A percentile compares a stretch with the other conserved stretches of the same genome.
These are phyloP conservation scores for Eucalyptus pauciflora DNA, from an alignment of 345 rosid species.

Conservation along the genomic window DNA sequence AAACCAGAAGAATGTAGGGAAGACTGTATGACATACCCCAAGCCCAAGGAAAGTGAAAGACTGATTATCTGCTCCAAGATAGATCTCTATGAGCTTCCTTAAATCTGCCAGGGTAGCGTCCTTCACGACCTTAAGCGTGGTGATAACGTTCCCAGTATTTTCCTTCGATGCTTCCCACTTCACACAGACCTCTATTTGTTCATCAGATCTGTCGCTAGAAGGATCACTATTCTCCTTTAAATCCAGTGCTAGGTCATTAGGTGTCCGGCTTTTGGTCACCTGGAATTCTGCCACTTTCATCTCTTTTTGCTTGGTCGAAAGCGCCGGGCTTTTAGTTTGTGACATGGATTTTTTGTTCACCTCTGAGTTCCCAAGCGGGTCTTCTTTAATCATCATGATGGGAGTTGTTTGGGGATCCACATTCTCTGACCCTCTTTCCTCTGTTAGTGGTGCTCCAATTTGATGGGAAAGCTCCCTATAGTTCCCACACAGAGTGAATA, in stretches of 20 bases:
- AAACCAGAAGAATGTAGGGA: neutral
- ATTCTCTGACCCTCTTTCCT: conserved; percentile 2
- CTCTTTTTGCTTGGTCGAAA: neutral
- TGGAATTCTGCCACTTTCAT: neutral
- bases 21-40: conserved; percentile 23
- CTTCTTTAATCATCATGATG: neutral
- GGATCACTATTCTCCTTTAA: conserved; percentile 49
- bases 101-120: conserved; percentile 57
- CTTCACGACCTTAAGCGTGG: conserved; percentile 38
- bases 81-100: conserved; percentile 61
- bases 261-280: neutral
- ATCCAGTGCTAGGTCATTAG: neutral
- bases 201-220: conserved; percentile 5
- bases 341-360: neutral
- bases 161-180: conserved; percentile 55
- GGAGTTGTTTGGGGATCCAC: neutral
- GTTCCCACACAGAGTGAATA: conserved; percentile 93
- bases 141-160: conserved; percentile 35
- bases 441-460: conserved; percentile 16
- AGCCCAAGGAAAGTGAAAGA: conserved; percentile 43
- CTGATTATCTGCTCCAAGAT: conserved; percentile 47
- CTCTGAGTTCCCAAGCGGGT: neutral
- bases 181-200: conserved; percentile 36
- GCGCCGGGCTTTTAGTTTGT: neutral
- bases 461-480: conserved; percentile 79